These are phyloP conservation scores for Hypoxylon rubiginosum DNA, from an alignment of 2,329 filamentous ascomycete species.

Conservation along the genomic window DNA sequence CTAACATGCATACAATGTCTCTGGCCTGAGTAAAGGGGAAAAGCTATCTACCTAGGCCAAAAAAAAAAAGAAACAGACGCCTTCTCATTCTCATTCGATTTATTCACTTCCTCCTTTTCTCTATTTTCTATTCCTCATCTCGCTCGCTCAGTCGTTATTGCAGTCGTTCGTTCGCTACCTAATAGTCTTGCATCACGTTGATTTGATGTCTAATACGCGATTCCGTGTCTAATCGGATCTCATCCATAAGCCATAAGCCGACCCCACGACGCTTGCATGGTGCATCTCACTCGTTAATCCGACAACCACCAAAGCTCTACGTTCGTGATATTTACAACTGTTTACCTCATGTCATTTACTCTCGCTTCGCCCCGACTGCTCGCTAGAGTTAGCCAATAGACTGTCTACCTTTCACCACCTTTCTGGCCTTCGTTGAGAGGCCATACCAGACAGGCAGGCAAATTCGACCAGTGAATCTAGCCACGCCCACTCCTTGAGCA, in stretches of 20 bases:
- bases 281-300: slow-evolving; percentile 34
- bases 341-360: slow-evolving; percentile 16
- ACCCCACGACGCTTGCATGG: slow-evolving; percentile 23
- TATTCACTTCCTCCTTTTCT: slow-evolving; percentile 18
- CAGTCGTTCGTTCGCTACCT: slow-evolving; percentile 38
- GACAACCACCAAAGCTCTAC: slow-evolving; percentile 21
- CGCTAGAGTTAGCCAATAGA: not conserved
- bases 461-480: slow-evolving; percentile 11
- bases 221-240: slow-evolving; percentile 29
- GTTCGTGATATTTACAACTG: slow-evolving; percentile 25
- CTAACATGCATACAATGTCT: slow-evolving; percentile 40
- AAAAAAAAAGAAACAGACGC: slow-evolving; percentile 38
- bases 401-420: not conserved
- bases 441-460: slow-evolving; percentile 7
- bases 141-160: slow-evolving; percentile 8
- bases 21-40: slow-evolving; percentile 23
- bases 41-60: no score
- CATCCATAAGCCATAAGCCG: slow-evolving; percentile 20
- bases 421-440: slow-evolving; percentile 25
- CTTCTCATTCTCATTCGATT: slow-evolving; percentile 21
- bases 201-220: slow-evolving; percentile 27
- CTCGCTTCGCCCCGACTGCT: slow-evolving; percentile 11
- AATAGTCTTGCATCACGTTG: slow-evolving; percentile 8
- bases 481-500: slow-evolving; percentile 17
- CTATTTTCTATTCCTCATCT: slow-evolving; percentile 5